phyloP scores from a whole-genome alignment of 179 eudicot genomes.

The Beta lomatogona region DNA sequence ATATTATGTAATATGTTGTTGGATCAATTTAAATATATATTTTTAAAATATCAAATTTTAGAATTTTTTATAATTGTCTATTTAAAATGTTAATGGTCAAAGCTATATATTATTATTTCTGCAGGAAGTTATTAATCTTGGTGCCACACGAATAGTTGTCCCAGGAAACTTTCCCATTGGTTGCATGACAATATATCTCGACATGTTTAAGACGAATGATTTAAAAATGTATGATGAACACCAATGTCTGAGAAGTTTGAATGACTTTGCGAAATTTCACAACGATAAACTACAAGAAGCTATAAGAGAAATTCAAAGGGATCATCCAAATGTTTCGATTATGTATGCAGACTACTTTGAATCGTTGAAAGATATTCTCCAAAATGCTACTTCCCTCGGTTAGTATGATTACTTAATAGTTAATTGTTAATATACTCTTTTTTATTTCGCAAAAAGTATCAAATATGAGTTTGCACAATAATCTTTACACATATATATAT shows the following conservation, averaged over 20 bases:
- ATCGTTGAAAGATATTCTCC: slow-evolving; percentile 17
- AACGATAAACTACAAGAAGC: slow-evolving; percentile 28
- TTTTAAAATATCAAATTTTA: too few relatives aligned
- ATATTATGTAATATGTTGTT: too few relatives aligned
- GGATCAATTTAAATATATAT: too few relatives aligned
- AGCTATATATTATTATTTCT: neutral
- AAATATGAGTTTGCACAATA: too few relatives aligned
- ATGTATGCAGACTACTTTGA: slow-evolving; percentile 26
- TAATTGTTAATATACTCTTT: too few relatives aligned
- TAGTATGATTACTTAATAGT: neutral
- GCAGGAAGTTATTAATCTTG: slow-evolving; percentile 32
- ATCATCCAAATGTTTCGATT: slow-evolving; percentile 29
- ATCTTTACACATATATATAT: too few relatives aligned
- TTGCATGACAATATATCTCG: slow-evolving; percentile 22
- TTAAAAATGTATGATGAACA: slow-evolving; percentile 30
- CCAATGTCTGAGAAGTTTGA: slow-evolving; percentile 31
- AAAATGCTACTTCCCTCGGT: slow-evolving; percentile 19
- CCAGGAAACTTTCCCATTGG: slow-evolving; percentile 46
- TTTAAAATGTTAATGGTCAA: neutral
- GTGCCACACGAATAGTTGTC: slow-evolving; percentile 33
- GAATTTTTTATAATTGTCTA: too few relatives aligned
- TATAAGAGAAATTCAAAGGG: slow-evolving; percentile 23
- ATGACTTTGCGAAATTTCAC: slow-evolving; percentile 26
- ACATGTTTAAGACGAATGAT: slow-evolving; percentile 19
- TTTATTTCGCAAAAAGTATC: too few relatives aligned